Conservation (phyloP, 1,139 yeast species). For the Groenewaldozyma sp. region DNA sequence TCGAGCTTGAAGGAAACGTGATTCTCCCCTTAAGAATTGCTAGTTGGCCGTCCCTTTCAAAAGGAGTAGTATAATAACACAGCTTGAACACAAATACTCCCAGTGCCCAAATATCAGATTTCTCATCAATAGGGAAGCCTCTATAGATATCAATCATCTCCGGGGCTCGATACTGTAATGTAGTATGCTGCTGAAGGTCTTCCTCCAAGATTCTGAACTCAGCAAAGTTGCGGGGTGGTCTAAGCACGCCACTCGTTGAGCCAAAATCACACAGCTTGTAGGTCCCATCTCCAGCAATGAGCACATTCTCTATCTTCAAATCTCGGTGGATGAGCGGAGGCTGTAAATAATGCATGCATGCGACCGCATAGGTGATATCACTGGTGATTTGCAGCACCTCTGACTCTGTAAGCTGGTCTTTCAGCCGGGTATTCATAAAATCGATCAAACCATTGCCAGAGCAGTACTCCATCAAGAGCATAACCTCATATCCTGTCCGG, state of each 20-base stretch:
- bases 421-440: constrained; percentile 85
- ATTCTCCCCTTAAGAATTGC: constrained; percentile 58
- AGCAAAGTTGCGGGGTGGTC: constrained; percentile 54
- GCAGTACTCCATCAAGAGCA: constrained; percentile 88
- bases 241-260: constrained; percentile 63
- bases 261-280: constrained; percentile 94
- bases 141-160: constrained; percentile 89
- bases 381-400: constrained; percentile 78
- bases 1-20: constrained; percentile 43
- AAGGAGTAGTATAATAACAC: constrained; percentile 91
- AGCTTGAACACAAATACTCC: constrained; percentile 86
- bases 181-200: constrained; percentile 83
- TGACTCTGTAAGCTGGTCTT: constrained; percentile 68
- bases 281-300: constrained; percentile 61
- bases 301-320: constrained; percentile 88
- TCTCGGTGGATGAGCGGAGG: constrained; percentile 89
- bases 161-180: constrained; percentile 96
- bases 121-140: constrained; percentile 85
- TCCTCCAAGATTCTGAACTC: constrained; percentile 65
- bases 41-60: constrained; percentile 63
- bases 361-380: constrained; percentile 74
- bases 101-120: constrained; percentile 93
- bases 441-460: constrained; percentile 75
- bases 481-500: constrained; percentile 67
- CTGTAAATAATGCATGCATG: constrained; percentile 75